These are phyloP conservation scores for Corylus americana DNA, from an alignment of 306 rosid genomes.

Conservation along the genomic window DNA sequence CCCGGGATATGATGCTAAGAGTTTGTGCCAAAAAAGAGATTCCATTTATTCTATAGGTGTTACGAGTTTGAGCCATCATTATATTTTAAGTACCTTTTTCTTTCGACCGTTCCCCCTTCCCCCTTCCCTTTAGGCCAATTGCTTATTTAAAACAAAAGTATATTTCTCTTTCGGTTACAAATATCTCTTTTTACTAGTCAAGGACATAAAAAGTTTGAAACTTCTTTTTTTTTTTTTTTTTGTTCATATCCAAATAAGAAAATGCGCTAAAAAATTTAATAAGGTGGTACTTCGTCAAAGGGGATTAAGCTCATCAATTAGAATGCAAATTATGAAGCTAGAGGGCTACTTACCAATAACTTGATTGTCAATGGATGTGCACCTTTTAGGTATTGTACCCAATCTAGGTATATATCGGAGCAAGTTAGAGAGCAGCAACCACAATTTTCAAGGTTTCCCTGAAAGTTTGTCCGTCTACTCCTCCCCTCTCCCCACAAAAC, in stretches of 20 bases:
- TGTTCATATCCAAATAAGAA: not conserved
- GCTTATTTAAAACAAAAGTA: not conserved
- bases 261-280: not conserved
- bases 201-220: not conserved
- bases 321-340: not conserved
- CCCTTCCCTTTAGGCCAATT: too few relatives aligned
- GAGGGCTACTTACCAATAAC: not conserved
- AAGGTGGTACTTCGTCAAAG: not conserved
- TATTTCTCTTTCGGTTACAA: not conserved
- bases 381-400: not conserved
- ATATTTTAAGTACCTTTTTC: not conserved
- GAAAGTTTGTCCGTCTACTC: not conserved
- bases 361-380: not conserved
- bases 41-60: not conserved
- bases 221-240: not conserved
- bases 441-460: not conserved
- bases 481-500: not conserved
- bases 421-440: not conserved
- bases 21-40: not conserved
- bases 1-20: not conserved
- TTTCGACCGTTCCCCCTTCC: too few relatives aligned
- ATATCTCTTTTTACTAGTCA: not conserved
- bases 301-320: not conserved
- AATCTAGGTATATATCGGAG: not conserved
- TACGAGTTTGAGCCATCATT: not conserved